phyloP scores from a whole-genome alignment of 306 rosid genomes.

The Begonia loranthoides region DNA sequence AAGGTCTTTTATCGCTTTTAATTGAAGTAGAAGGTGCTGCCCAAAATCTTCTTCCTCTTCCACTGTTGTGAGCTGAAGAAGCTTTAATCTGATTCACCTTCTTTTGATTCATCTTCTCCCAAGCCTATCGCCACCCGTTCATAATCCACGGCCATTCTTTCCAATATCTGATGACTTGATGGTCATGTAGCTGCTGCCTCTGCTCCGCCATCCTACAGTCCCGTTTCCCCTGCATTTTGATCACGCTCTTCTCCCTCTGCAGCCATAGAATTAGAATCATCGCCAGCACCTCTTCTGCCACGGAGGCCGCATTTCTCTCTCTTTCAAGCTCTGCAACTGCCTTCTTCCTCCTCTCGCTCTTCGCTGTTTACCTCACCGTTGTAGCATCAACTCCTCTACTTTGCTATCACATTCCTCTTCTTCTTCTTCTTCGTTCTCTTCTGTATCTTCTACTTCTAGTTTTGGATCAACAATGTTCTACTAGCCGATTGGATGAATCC shows the following conservation, averaged over 20 bases:
- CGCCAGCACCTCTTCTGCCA: slow-evolving; percentile 72
- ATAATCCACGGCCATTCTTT: slow-evolving; percentile 16
- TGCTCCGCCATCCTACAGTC: slow-evolving; percentile 45
- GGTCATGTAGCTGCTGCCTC: slow-evolving; percentile 39
- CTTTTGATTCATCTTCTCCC: neutral
- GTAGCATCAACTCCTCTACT: slow-evolving; percentile 33
- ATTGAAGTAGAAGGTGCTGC: no score
- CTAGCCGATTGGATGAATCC: neutral
- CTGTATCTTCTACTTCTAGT: neutral
- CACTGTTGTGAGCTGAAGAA: no score
- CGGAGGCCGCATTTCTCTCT: slow-evolving; percentile 49
- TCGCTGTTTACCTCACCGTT: slow-evolving; percentile 35
- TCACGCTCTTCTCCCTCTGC: slow-evolving; percentile 51
- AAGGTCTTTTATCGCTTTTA: no score
- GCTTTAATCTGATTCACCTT: neutral
- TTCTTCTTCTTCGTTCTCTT: slow-evolving; percentile 8
- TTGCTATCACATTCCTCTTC: slow-evolving; percentile 8
- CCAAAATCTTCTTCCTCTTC: no score
- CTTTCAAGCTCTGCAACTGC: slow-evolving; percentile 54
- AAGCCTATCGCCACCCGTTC: no score
- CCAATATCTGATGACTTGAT: slow-evolving; percentile 30
- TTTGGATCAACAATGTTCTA: neutral
- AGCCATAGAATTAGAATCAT: slow-evolving; percentile 49
- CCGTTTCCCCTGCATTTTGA: slow-evolving; percentile 47
- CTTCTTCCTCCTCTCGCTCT: slow-evolving; percentile 22